Conservation (phyloP, 208 protist genomes). For the Crithidia thermophila region DNA sequence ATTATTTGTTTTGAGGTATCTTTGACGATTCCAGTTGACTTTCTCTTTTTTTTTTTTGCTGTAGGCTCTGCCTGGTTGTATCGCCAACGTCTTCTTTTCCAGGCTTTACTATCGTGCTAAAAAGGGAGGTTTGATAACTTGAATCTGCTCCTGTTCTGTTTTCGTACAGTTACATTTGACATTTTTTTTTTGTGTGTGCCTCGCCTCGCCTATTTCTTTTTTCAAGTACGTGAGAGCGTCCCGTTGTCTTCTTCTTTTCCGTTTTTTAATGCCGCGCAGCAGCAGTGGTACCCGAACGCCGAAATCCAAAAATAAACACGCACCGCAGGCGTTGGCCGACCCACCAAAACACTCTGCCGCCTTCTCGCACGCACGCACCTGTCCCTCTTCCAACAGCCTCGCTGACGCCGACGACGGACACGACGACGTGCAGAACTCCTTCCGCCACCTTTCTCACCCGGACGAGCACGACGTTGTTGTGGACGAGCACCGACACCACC, state of each 20-base stretch:
- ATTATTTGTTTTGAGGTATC: neutral
- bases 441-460: too few species aligned
- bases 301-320: neutral
- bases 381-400: conserved; percentile 1
- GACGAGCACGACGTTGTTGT: too few species aligned
- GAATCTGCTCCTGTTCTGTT: neutral
- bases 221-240: neutral
- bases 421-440: neutral
- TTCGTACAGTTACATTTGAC: neutral
- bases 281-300: neutral
- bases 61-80: neutral
- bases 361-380: neutral
- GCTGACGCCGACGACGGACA: conserved; percentile 5
- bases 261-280: conserved; percentile 15
- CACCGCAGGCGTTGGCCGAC: neutral
- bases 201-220: neutral
- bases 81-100: neutral
- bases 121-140: too few species aligned
- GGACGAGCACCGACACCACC: neutral
- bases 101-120: neutral
- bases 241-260: neutral
- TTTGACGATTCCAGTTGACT: neutral
- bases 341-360: neutral
- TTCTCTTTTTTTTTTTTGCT: conserved; percentile 4
- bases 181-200: neutral